Evolutionary conservation across 495 filamentous ascomycete genomes (phyloP).

Genomic region (Neurospora sp.): DNA sequence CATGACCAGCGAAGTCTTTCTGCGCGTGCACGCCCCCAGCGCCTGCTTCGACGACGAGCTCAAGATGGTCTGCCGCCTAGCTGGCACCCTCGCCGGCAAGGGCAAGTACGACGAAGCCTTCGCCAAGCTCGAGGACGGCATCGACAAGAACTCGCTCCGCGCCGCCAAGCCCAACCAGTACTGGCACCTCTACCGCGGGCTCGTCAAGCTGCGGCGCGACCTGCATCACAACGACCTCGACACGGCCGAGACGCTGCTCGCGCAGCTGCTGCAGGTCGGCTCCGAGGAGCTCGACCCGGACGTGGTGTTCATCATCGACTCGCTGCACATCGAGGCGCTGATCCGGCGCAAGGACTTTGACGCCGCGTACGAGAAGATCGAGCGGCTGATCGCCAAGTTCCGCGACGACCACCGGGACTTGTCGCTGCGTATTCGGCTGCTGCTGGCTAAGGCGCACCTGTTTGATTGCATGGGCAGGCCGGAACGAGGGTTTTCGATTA

Average conservation of each 20-base stretch:
- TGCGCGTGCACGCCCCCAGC: conserved; percentile 56
- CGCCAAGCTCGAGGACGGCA: conserved; percentile 48
- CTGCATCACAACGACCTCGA: conserved; percentile 62
- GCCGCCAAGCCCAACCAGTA: conserved; percentile 71
- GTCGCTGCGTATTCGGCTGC: conserved; percentile 60
- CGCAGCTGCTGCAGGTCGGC: conserved; percentile 41
- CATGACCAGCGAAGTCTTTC: conserved; percentile 64
- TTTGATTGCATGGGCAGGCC: conserved; percentile 61
- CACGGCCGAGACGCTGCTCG: conserved; percentile 58
- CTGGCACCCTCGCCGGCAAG: conserved; percentile 33
- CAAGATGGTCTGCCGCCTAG: conserved; percentile 42
- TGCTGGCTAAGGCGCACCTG: conserved; percentile 66
- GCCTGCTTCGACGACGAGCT: conserved; percentile 71
- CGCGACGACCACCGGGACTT: conserved; percentile 66
- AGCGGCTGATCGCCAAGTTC: conserved; percentile 52
- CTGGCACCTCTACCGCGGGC: conserved; percentile 62
- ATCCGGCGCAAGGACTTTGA: conserved; percentile 53
- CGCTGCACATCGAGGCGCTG: conserved; percentile 62
- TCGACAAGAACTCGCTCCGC: conserved; percentile 56
- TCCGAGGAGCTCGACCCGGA: conserved; percentile 52
- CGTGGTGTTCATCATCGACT: conserved; percentile 56
- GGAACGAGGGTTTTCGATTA: conserved; percentile 73
- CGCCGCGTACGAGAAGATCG: conserved; percentile 56
- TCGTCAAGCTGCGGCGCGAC: conserved; percentile 61
- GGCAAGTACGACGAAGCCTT: conserved; percentile 68